phyloP scores from a whole-genome alignment of 371 early-diverging fungal genomes.

The Blakeslea trispora region DNA sequence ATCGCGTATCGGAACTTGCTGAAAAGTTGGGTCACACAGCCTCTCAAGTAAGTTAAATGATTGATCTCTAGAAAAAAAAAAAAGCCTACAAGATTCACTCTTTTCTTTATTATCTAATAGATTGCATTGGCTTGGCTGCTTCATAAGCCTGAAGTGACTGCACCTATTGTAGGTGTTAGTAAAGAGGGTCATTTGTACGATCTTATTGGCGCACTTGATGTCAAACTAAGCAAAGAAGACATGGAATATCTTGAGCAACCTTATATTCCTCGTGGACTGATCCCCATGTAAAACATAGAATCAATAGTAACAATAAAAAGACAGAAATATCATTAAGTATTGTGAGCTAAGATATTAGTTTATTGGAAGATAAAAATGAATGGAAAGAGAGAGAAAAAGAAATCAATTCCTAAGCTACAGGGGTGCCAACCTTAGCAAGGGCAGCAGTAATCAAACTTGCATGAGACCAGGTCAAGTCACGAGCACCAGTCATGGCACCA shows the following conservation, averaged over 20 bases:
- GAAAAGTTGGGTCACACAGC: slow-evolving; percentile 34
- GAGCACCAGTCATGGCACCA: slow-evolving; percentile 60
- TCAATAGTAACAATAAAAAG: background rate
- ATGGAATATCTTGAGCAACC: slow-evolving; percentile 31
- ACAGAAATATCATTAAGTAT: too few species aligned
- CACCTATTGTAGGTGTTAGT: slow-evolving; percentile 45
- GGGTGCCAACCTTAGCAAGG: slow-evolving; percentile 28
- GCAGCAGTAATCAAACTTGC: slow-evolving; percentile 55
- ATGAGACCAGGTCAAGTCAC: slow-evolving; percentile 74
- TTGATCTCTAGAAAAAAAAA: too few species aligned
- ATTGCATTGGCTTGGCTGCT: slow-evolving; percentile 53
- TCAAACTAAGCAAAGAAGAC: slow-evolving; percentile 45
- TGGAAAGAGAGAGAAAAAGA: background rate
- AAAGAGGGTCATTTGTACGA: slow-evolving; percentile 38
- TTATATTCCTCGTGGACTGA: slow-evolving; percentile 23
- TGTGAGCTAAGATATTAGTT: too few species aligned
- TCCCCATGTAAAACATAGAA: slow-evolving; percentile 9
- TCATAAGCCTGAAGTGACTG: slow-evolving; percentile 36
- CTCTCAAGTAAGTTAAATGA: slow-evolving; percentile 19
- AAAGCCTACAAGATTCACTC: too few species aligned
- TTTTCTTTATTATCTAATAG: background rate
- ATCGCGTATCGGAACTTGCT: slow-evolving; percentile 46
- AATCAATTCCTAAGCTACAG: slow-evolving; percentile 14
- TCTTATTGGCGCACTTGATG: slow-evolving; percentile 26
- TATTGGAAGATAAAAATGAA: too few species aligned